Conservation (phyloP, 2,329 filamentous ascomycete species). For the Orbilia oligospora region DNA sequence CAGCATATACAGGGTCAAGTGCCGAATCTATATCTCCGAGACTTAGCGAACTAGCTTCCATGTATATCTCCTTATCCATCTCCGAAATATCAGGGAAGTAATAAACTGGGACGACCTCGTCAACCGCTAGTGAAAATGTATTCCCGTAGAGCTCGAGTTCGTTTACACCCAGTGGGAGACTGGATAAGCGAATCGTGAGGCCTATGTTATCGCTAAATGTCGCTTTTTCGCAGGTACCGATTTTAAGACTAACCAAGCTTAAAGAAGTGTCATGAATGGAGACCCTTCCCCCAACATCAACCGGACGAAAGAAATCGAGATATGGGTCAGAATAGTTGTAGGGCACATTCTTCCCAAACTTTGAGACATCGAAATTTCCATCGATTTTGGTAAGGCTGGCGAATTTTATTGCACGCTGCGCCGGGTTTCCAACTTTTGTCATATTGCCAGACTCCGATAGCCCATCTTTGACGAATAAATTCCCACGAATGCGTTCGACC, state of each 20-base stretch:
- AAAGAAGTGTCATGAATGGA: constrained; percentile 13
- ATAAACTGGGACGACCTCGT: background rate
- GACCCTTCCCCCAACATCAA: constrained; percentile 1
- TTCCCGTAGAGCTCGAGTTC: constrained; percentile 16
- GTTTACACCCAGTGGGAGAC: background rate
- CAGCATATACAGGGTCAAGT: background rate
- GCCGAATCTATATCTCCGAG: background rate
- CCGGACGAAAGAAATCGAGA: background rate
- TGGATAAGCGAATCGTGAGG: background rate
- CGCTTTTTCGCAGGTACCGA: background rate
- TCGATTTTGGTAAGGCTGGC: background rate
- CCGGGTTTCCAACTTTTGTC: background rate
- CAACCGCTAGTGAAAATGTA: background rate
- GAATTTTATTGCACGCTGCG: background rate
- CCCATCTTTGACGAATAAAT: constrained; percentile 20
- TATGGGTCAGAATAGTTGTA: too few species aligned
- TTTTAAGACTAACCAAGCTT: background rate
- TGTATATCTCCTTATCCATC: background rate
- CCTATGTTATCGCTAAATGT: background rate
- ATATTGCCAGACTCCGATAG: background rate
- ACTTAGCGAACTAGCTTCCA: background rate
- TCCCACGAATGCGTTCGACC: constrained; percentile 13
- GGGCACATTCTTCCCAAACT: background rate
- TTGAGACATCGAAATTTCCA: constrained; percentile 19
- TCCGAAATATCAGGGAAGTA: background rate